A percentile compares a stretch with the other conserved stretches of the same genome.
These are phyloP conservation scores for Passiflora organensis DNA, from an alignment of 345 rosid genomes.

Conservation along the genomic window DNA sequence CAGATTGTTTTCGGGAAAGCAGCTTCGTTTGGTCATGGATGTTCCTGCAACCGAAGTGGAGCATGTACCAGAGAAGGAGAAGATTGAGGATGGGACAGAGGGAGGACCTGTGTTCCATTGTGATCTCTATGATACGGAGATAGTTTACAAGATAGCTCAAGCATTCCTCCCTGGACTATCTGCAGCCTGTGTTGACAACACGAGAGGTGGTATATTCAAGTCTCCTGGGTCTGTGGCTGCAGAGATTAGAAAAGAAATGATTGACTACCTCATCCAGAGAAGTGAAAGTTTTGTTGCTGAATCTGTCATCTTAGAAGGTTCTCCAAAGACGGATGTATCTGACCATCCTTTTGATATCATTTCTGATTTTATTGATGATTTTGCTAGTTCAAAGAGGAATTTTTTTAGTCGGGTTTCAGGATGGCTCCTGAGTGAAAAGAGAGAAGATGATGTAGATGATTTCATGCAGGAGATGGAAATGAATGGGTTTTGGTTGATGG, in stretches of 20 bases:
- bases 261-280: conserved; percentile 55
- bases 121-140: conserved; percentile 53
- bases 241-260: conserved; percentile 64
- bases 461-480: conserved; percentile 79
- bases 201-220: conserved; percentile 70
- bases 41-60: conserved; percentile 40
- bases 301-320: conserved; percentile 50
- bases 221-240: conserved; percentile 74
- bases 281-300: conserved; percentile 78
- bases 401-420: conserved; percentile 72
- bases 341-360: conserved; percentile 72
- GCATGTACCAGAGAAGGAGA: conserved; percentile 34
- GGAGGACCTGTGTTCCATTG: conserved; percentile 52
- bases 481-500: conserved; percentile 67
- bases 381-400: conserved; percentile 62
- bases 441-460: conserved; percentile 89
- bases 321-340: conserved; percentile 38
- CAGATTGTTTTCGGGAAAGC: too few relatives aligned
- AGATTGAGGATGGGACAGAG: conserved; percentile 52
- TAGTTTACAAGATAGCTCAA: conserved; percentile 59
- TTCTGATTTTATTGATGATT: conserved; percentile 65
- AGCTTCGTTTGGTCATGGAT: too few relatives aligned
- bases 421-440: conserved; percentile 75
- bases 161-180: conserved; percentile 69
- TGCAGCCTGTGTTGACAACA: conserved; percentile 78